These are phyloP conservation scores for Wickerhamomyces hampshirensis DNA, from an alignment of 805 yeast species.

Conservation along the genomic window DNA sequence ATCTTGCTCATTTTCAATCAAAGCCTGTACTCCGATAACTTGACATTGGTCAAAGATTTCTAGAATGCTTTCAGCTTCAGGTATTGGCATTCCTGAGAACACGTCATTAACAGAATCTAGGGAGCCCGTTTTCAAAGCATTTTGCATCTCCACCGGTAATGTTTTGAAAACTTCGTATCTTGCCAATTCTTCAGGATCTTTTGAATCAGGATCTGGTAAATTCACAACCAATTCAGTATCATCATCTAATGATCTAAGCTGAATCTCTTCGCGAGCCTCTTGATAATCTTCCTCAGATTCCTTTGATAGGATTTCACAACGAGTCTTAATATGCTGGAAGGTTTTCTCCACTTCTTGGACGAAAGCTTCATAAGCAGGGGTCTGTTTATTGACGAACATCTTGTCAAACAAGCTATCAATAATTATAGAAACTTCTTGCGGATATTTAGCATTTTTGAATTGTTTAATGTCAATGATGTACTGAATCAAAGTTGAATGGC, in stretches of 20 bases:
- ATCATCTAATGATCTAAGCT: slow-evolving; percentile 84
- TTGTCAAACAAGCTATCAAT: slow-evolving; percentile 65
- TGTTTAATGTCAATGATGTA: slow-evolving; percentile 47
- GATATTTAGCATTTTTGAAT: slow-evolving; percentile 31
- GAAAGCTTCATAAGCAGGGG: slow-evolving; percentile 69
- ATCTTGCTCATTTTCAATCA: slow-evolving; percentile 68
- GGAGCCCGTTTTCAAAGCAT: slow-evolving; percentile 65
- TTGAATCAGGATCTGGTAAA: slow-evolving; percentile 53
- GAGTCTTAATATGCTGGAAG: slow-evolving; percentile 61
- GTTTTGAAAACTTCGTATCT: slow-evolving; percentile 52
- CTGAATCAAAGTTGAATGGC: slow-evolving; percentile 75
- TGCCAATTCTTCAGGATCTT: slow-evolving; percentile 36
- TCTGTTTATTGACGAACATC: slow-evolving; percentile 33
- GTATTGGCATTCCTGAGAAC: slow-evolving; percentile 65
- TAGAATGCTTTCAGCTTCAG: slow-evolving; percentile 74
- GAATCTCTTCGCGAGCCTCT: slow-evolving; percentile 66
- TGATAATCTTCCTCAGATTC: slow-evolving; percentile 40
- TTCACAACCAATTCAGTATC: slow-evolving; percentile 66
- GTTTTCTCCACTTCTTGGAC: slow-evolving; percentile 71
- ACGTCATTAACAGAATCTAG: slow-evolving; percentile 81
- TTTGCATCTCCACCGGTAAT: slow-evolving; percentile 59
- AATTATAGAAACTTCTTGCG: slow-evolving; percentile 34
- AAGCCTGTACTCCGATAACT: slow-evolving; percentile 76
- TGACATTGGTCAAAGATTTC: slow-evolving; percentile 75
- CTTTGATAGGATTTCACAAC: slow-evolving; percentile 64